Evolutionary conservation across 1,139 yeast species (phyloP), one percentile per base, ranked within the genome.

Genomic region (Yamadazyma trypodendri): DNA sequence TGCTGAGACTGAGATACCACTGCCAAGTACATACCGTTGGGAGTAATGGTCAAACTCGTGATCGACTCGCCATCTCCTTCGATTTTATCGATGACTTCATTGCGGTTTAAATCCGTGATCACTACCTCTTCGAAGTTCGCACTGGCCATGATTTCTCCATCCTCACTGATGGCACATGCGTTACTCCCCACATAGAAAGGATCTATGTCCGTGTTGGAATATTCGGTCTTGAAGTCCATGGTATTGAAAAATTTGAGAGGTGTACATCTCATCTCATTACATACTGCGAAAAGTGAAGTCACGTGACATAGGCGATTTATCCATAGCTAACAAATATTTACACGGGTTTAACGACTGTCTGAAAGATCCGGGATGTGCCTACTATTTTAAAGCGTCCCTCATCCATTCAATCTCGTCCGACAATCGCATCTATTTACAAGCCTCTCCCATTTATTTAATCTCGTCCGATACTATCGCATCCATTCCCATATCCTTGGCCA

Each of bases 121-220:
- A 84, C 77, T 8, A 89, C 77, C 50, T 84, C 88, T 52, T 87
- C 96, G 28, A 65, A 58, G 16, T 84, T 72, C 2, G 96, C 85
- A 1, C 97, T 84, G n/a, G 95, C 96, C 42, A 89, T 60, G 2
- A 84, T 54, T 10, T 65, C 55, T 3, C 89, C 92, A 51, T 82
- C 82, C n/a, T 60, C 61, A 1, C 87, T 76, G 8, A 85, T 57
- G 1, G 88, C 70, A 4, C 90, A 94, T 25, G 83, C 70, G 6
- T 94, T 79, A 8, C 94, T 87, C 11, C 97, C 96, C 9, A 87
- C 77, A 56, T 86, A 92, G 54, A 89, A 81, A 14, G 98, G 97
- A 41, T 65, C 72, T 38, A 69, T 58, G 40, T 64, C 68, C 30
- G 41, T 49, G 43, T 58, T 56, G 24, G 44, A 48, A 46, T 61